Conservation (phyloP, 768 basidiomycete genomes). For the Ramaria rubella region DNA sequence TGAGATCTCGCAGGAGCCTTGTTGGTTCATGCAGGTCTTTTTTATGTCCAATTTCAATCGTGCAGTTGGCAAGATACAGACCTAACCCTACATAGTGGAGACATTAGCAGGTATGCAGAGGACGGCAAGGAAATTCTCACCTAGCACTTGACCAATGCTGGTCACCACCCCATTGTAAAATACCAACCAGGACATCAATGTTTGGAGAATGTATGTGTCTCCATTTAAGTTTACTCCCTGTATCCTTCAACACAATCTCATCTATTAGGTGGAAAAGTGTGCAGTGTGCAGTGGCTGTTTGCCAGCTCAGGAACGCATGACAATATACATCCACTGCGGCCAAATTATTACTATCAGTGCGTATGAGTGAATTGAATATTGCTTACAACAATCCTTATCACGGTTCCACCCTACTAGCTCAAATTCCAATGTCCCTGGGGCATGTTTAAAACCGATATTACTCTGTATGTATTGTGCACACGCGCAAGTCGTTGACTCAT, state of each 20-base stretch:
- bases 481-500: background rate
- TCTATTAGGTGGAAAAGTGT: background rate
- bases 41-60: background rate
- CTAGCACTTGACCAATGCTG: background rate
- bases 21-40: background rate
- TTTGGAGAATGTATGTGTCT: background rate
- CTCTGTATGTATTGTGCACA: background rate
- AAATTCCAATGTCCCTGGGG: background rate
- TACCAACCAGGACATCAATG: background rate
- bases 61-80: background rate
- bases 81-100: background rate
- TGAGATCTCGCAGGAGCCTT: background rate
- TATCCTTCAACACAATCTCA: background rate
- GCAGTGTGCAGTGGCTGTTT: background rate
- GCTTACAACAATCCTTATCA: background rate
- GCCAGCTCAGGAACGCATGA: background rate
- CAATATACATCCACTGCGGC: background rate
- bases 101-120: background rate
- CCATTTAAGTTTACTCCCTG: background rate
- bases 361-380: no score
- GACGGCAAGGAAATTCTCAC: background rate
- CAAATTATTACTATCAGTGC: background rate
- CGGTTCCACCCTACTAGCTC: background rate
- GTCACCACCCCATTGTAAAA: background rate
- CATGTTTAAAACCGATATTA: background rate